phyloP scores from a whole-genome alignment of 257 asterid species.

The Rubia yunnanensis region DNA sequence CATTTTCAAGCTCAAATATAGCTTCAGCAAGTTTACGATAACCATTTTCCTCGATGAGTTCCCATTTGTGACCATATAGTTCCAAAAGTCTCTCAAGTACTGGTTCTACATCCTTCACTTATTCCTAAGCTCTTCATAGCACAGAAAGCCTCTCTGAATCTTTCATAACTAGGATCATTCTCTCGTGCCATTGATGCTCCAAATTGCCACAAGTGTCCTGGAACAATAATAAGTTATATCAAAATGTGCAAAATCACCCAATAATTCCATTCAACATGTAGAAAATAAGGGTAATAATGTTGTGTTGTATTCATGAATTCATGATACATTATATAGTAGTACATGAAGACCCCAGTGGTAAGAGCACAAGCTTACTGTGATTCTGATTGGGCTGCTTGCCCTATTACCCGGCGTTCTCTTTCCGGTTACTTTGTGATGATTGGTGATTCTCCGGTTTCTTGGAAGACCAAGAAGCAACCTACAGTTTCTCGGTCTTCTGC shows the following conservation, averaged over 20 bases:
- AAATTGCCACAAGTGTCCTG: background rate
- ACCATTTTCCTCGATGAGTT: conserved; percentile 47
- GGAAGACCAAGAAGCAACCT: too few species aligned
- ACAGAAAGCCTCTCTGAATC: conserved; percentile 18
- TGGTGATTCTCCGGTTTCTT: too few species aligned
- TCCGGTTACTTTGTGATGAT: too few species aligned
- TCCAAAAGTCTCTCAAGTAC: conserved; percentile 35
- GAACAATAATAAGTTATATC: background rate
- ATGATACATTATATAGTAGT: too few species aligned
- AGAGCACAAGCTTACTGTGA: too few species aligned
- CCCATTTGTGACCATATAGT: conserved; percentile 35
- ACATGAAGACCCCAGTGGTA: too few species aligned
- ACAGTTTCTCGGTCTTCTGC: too few species aligned
- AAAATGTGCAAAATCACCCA: background rate
- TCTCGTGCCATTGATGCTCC: conserved; percentile 20
- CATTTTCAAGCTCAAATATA: conserved; percentile 31
- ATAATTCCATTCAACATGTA: background rate
- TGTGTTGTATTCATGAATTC: too few species aligned
- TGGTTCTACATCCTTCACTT: conserved; percentile 24
- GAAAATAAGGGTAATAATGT: too few species aligned
- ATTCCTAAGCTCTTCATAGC: conserved; percentile 50
- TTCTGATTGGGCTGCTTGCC: too few species aligned
- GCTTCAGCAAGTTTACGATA: conserved; percentile 55
- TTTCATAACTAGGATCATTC: conserved; percentile 1
- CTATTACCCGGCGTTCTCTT: too few species aligned